These are phyloP conservation scores for Colletotrichum liriopes DNA, from an alignment of 2,329 filamentous ascomycete species.

Conservation along the genomic window DNA sequence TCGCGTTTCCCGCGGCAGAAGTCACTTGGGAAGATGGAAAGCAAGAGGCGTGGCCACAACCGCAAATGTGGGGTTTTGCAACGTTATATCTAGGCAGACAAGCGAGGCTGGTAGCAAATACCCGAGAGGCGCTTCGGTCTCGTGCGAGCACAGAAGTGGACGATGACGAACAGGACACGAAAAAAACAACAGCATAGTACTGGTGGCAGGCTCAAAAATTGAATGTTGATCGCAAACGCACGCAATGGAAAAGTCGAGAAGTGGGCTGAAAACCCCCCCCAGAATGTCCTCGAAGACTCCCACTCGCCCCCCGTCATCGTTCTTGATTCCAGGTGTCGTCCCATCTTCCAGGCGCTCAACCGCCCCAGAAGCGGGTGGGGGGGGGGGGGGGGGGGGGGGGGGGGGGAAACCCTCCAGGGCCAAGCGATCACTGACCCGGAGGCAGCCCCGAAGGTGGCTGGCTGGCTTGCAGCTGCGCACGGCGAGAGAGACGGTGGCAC, in stretches of 20 bases:
- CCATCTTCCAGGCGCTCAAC: not conserved
- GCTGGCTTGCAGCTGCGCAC: no score
- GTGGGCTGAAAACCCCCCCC: not conserved
- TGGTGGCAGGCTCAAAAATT: not conserved
- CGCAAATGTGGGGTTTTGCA: not conserved
- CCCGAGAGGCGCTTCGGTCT: not conserved
- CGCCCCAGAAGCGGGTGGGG: no score
- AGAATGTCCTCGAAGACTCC: not conserved
- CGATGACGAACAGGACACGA: not conserved
- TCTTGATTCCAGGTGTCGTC: not conserved
- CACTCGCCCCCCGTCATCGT: no score
- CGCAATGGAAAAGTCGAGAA: not conserved
- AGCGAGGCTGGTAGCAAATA: not conserved
- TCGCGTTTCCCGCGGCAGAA: not conserved
- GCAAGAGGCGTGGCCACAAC: not conserved
- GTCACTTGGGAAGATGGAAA: not conserved
- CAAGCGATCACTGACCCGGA: not conserved
- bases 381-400: accelerated
- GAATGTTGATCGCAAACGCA: not conserved
- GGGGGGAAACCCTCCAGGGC: not conserved
- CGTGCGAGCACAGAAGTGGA: not conserved
- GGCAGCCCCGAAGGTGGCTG: not conserved
- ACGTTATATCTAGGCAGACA: not conserved
- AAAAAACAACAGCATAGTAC: not conserved
- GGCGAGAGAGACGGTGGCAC: no score